Evolutionary conservation across 2,329 filamentous ascomycete genomes (phyloP).

Genomic region (Cytospora paraplurivora): DNA sequence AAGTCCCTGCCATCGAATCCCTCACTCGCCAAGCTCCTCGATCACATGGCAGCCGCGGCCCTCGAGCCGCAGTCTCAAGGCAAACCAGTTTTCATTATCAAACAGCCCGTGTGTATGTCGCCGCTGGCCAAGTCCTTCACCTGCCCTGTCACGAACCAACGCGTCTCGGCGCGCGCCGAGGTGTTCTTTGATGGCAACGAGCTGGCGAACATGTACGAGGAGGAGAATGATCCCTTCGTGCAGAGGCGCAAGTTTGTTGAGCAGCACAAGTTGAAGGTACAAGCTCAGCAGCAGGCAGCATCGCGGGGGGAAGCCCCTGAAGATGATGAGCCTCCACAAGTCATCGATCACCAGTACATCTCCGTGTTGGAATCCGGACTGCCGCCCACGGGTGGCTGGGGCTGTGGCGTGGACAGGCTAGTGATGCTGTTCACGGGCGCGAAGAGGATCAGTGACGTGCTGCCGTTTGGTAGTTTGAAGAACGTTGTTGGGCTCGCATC

Average conservation of each 20-base stretch:
- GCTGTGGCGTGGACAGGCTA: constrained; percentile 86
- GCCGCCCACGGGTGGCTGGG: constrained; percentile 97
- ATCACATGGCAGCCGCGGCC: constrained; percentile 74
- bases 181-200: constrained; percentile 81
- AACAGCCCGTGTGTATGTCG: constrained; percentile 89
- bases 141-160: constrained; percentile 68
- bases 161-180: constrained; percentile 79
- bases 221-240: constrained; percentile 89
- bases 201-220: constrained; percentile 95
- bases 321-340: constrained; percentile 49
- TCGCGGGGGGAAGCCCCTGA: constrained; percentile 43
- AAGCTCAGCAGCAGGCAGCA: constrained; percentile 33
- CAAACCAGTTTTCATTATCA: constrained; percentile 78
- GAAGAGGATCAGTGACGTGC: constrained; percentile 78
- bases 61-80: constrained; percentile 74
- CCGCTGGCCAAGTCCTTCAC: constrained; percentile 86
- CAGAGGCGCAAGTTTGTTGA: constrained; percentile 80
- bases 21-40: constrained; percentile 68
- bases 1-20: constrained; percentile 68
- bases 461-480: constrained; percentile 85
- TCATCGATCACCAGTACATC: constrained; percentile 79
- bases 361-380: constrained; percentile 83
- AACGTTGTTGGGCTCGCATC: constrained; percentile 61
- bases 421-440: constrained; percentile 87
- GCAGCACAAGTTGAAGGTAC: constrained; percentile 41